Base-by-base conservation (phyloP, 2,329 filamentous ascomycete species). In the Botrytis fabae region DNA sequence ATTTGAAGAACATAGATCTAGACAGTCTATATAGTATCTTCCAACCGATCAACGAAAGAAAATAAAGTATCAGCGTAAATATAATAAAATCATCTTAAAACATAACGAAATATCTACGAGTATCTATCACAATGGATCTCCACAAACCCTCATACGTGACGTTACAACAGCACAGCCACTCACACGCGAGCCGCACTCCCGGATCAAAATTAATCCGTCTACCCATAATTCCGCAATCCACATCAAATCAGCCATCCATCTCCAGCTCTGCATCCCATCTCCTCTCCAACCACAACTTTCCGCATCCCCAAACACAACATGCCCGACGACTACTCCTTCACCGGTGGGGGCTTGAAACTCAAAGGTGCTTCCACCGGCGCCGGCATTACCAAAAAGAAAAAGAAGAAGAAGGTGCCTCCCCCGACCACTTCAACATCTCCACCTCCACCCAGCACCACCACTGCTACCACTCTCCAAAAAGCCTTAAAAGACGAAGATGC, bases 301-400 rank as follows among this genome's bases (percentile, higher is more conserved):
- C 51, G 0, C 25, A 16, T 18, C 51, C 25, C 51, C n/a, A 32
- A 28, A 4, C 51, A 14, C 12, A 48, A n/a, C 63, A 94, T 94
- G 92, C 88, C 91, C 72, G 91, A 93, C 81, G 93, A 97, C 78
- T 97, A 97, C 84, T 83, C 89, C 75, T 83, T 85, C 73, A 87
- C 88, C 74, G 87, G 89, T 73, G 89, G 91, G 79, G 94, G 94
- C 78, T 88, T 98, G 48, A 95, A 93, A 81, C 88, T 98, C 74
- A 98, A 98, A 84, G 94, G 94, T 79, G 88, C 85, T 75, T 91
- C 90, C 79, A 84, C 87, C 75, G 90, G 88, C 64, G 78, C 81
- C 79, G 84, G 89, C 76, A 90, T 92, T 79, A 92, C 90, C 81
- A 92, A 91, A 82, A 88, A 89, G 82, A 88, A 85, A 79, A 85